phyloP scores from a whole-genome alignment of 2,329 filamentous ascomycete species.

The Endocalyx cinctus region DNA sequence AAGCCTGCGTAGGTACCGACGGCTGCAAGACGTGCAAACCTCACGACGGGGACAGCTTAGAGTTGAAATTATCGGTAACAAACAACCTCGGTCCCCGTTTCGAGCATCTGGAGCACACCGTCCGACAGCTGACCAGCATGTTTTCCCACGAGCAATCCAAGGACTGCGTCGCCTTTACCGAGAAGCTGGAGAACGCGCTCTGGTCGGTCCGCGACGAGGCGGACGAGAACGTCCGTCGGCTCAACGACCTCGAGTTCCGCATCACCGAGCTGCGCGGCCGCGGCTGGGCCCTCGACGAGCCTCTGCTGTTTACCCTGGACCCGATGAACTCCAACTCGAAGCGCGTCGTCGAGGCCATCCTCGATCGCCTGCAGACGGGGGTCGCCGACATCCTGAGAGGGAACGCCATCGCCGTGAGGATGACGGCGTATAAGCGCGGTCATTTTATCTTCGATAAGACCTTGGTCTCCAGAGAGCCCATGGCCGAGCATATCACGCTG shows the following conservation, averaged over 20 bases:
- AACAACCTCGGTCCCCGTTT: slow-evolving; percentile 48
- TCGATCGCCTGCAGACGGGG: slow-evolving; percentile 48
- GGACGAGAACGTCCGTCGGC: slow-evolving; percentile 35
- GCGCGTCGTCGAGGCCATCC: slow-evolving; percentile 41
- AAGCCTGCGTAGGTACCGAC: slow-evolving; percentile 30
- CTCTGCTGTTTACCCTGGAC: slow-evolving; percentile 40
- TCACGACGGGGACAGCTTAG: slow-evolving; percentile 39
- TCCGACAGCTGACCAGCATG: slow-evolving; percentile 40
- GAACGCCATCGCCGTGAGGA: slow-evolving; percentile 40
- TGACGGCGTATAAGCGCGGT: slow-evolving; percentile 48
- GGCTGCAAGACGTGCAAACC: slow-evolving; percentile 34
- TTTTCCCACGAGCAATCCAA: slow-evolving; percentile 37
- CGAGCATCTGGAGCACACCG: slow-evolving; percentile 37
- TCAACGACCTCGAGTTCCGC: slow-evolving; percentile 45
- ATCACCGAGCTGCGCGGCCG: slow-evolving; percentile 42
- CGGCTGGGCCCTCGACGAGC: slow-evolving; percentile 42
- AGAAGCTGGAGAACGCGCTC: slow-evolving; percentile 33
- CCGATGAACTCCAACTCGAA: slow-evolving; percentile 37
- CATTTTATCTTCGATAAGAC: slow-evolving; percentile 49
- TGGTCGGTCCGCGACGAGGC: slow-evolving; percentile 32
- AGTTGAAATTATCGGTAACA: slow-evolving; percentile 39
- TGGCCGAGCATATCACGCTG: slow-evolving; percentile 26
- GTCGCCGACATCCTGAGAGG: slow-evolving; percentile 44
- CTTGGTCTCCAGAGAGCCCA: slow-evolving; percentile 33
- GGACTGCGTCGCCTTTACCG: slow-evolving; percentile 42